Evolutionary conservation across 1,284 basidiomycete genomes (phyloP).

Genomic region (Tetrapyrgos nigripes): DNA sequence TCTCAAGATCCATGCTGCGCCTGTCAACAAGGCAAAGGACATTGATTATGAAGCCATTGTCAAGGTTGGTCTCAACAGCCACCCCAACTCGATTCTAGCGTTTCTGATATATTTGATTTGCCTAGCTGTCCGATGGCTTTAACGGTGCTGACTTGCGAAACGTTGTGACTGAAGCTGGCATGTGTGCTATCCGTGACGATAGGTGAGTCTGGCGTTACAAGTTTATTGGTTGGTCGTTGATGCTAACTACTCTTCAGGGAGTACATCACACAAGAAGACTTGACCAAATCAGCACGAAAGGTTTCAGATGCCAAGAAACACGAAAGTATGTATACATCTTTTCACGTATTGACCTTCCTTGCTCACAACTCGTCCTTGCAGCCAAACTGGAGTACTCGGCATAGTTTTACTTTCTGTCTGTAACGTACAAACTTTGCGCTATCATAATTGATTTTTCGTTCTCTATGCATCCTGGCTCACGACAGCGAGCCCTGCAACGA

Average conservation of each 20-base stretch:
- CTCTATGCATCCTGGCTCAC: too few relatives aligned
- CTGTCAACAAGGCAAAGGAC: slow-evolving; percentile 94
- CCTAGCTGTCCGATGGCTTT: slow-evolving; percentile 86
- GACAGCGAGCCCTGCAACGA: too few relatives aligned
- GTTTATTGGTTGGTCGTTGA: neutral
- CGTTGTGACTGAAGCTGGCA: slow-evolving; percentile 97
- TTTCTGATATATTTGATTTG: slow-evolving; percentile 1
- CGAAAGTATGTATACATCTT: slow-evolving; percentile 68
- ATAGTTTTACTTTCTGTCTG: slow-evolving; percentile 26
- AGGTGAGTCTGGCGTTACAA: slow-evolving; percentile 52
- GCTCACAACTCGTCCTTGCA: slow-evolving; percentile 23
- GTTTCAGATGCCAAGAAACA: slow-evolving; percentile 96
- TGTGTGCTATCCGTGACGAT: slow-evolving; percentile 99
- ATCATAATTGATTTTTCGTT: neutral
- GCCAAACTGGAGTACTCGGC: slow-evolving; percentile 55
- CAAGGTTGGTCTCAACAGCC: slow-evolving; percentile 61
- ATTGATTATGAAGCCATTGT: slow-evolving; percentile 98
- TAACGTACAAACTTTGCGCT: too few relatives aligned
- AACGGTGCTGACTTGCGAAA: slow-evolving; percentile 97
- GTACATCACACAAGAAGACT: slow-evolving; percentile 92
- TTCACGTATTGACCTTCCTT: neutral
- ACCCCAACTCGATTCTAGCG: neutral
- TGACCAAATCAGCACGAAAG: slow-evolving; percentile 98
- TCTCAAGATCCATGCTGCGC: slow-evolving; percentile 95
- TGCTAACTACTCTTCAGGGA: slow-evolving; percentile 59